These are phyloP conservation scores for Paramyrothecium sp. DNA, from an alignment of 2,329 filamentous ascomycete genomes.

Conservation along the genomic window DNA sequence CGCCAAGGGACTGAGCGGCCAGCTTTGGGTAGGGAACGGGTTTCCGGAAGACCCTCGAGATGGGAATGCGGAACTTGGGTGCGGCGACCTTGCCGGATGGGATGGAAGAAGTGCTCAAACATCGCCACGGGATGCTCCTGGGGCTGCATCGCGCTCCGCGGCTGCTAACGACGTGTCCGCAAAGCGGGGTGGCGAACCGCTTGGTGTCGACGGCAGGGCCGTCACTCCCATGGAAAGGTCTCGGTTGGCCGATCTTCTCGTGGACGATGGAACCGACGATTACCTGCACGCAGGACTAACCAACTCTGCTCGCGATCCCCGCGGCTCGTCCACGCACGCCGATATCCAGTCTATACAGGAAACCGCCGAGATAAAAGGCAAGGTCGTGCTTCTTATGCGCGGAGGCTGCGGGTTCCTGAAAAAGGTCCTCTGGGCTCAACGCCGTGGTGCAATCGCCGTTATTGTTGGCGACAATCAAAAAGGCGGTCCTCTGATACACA, in stretches of 20 bases:
- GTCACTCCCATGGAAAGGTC: conserved; percentile 9
- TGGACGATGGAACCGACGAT: conserved; percentile 81
- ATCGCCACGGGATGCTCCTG: conserved; percentile 25
- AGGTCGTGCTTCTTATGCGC: conserved; percentile 85
- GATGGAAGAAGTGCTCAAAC: conserved; percentile 50
- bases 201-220: conserved; percentile 25
- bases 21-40: conserved; percentile 89
- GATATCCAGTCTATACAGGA: conserved; percentile 93
- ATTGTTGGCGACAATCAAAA: conserved; percentile 93
- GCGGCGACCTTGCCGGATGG: conserved; percentile 93
- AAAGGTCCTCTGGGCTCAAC: conserved; percentile 96
- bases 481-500: conserved; percentile 86
- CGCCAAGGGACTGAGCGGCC: conserved; percentile 74
- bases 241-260: conserved; percentile 8
- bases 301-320: conserved; percentile 31
- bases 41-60: conserved; percentile 77
- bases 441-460: conserved; percentile 81
- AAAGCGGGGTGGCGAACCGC: conserved; percentile 16
- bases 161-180: conserved; percentile 10
- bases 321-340: conserved; percentile 59
- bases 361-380: conserved; percentile 87
- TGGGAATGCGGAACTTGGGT: conserved; percentile 83
- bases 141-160: conserved; percentile 14
- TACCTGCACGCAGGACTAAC: conserved; percentile 63
- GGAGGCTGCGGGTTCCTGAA: conserved; percentile 96